These are phyloP conservation scores for Boletus bicolor DNA, from an alignment of 768 basidiomycete species.

Conservation along the genomic window DNA sequence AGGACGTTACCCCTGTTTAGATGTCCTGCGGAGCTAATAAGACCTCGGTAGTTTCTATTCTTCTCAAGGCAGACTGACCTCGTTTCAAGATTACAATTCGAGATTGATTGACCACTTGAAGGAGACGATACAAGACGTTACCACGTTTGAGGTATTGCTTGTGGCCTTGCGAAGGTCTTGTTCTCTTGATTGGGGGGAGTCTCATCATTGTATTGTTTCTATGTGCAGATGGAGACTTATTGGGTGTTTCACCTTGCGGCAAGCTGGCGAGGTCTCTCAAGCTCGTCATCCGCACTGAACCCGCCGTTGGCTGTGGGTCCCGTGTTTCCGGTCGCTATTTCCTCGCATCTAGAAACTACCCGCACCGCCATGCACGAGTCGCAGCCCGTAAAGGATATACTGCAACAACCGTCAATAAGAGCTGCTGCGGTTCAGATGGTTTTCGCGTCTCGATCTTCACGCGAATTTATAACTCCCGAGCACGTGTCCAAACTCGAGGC, in stretches of 20 bases:
- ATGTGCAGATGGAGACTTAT: constrained; percentile 76
- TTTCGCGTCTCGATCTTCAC: constrained; percentile 71
- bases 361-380: constrained; percentile 3
- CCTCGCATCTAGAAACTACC: constrained; percentile 7
- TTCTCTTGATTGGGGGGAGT: background rate
- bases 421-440: constrained; percentile 83
- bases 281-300: constrained; percentile 19
- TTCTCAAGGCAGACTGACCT: constrained; percentile 79
- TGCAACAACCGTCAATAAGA: constrained; percentile 43
- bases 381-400: background rate
- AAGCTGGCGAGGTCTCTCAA: constrained; percentile 50
- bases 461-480: constrained; percentile 72
- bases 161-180: background rate
- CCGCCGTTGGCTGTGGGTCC: constrained; percentile 47
- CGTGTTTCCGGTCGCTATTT: constrained; percentile 31
- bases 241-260: constrained; percentile 77
- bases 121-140: constrained; percentile 47
- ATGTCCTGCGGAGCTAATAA: constrained; percentile 7
- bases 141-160: constrained; percentile 62
- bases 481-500: constrained; percentile 56
- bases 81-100: constrained; percentile 72
- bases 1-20: background rate
- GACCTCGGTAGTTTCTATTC: constrained; percentile 66
- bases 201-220: background rate
- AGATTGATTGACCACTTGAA: constrained; percentile 57